Evolutionary conservation across 257 asterid genomes (phyloP).

Genomic region (Nicotiana knightiana): DNA sequence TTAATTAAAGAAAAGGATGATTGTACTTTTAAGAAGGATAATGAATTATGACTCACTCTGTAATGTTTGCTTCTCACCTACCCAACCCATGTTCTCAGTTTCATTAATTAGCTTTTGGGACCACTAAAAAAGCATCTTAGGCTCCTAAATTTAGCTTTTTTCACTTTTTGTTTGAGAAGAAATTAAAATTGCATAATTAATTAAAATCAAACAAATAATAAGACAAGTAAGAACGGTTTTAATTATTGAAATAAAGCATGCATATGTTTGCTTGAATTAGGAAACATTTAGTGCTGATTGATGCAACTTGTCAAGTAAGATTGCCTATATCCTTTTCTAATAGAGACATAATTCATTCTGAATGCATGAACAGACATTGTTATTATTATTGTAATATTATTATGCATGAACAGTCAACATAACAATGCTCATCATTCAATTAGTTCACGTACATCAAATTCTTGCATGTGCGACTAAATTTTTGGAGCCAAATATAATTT

Average conservation of each 20-base stretch:
- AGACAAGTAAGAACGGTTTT: constrained; percentile 11
- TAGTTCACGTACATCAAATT: no score
- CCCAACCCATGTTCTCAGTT: constrained; percentile 49
- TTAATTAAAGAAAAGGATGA: constrained; percentile 26
- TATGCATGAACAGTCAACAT: no score
- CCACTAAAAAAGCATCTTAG: constrained; percentile 56
- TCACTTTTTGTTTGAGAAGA: constrained; percentile 6
- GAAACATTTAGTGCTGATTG: constrained; percentile 42
- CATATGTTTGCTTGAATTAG: constrained; percentile 34
- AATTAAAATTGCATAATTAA: neutral
- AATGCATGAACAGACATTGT: no score
- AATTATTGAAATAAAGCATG: constrained; percentile 15
- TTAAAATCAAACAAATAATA: constrained; percentile 9
- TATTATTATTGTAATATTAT: no score
- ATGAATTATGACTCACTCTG: constrained; percentile 31
- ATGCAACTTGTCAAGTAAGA: constrained; percentile 20
- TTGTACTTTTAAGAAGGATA: constrained; percentile 26
- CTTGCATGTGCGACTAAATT: no score
- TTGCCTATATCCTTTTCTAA: neutral
- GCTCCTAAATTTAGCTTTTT: constrained; percentile 19
- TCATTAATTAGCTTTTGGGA: constrained; percentile 31
- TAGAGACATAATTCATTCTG: no score
- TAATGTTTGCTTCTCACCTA: constrained; percentile 57
- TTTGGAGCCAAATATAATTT: no score
- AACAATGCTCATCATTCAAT: no score